Conservation (phyloP, 2,329 filamentous ascomycete genomes). For the Scedosporium boydii region DNA sequence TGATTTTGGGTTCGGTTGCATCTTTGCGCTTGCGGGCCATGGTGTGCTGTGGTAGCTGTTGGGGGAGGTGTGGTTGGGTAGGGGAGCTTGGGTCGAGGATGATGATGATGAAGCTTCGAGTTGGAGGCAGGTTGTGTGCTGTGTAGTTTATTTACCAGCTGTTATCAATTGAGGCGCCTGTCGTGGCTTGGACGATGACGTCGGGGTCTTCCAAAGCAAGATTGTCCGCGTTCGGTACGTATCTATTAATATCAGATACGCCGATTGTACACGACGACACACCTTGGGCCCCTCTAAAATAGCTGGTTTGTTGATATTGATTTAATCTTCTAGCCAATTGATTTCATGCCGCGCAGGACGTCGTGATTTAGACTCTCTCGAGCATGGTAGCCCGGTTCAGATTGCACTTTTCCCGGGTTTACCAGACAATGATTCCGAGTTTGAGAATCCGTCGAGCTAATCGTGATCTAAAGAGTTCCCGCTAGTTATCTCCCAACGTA, state of each 20-base stretch:
- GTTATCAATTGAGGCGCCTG: background rate
- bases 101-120: background rate
- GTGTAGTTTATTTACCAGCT: no score
- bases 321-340: no score
- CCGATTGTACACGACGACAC: no score
- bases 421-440: background rate
- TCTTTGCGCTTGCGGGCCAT: constrained; percentile 44
- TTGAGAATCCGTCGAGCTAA: background rate
- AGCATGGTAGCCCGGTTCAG: background rate
- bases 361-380: no score
- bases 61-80: background rate
- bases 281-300: no score
- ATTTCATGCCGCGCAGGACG: no score
- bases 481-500: background rate
- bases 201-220: background rate
- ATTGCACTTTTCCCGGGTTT: background rate
- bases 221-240: no score
- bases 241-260: no score
- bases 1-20: constrained; percentile 38
- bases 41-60: background rate
- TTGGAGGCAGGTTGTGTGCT: no score
- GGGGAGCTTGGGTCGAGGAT: background rate
- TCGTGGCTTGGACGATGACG: background rate
- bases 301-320: no score
- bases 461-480: background rate